A percentile compares a stretch with the other conserved stretches of the same genome.
Evolutionary conservation across 148 eudicot genomes (phyloP).

Genomic region (Fagopyrum tataricum): DNA sequence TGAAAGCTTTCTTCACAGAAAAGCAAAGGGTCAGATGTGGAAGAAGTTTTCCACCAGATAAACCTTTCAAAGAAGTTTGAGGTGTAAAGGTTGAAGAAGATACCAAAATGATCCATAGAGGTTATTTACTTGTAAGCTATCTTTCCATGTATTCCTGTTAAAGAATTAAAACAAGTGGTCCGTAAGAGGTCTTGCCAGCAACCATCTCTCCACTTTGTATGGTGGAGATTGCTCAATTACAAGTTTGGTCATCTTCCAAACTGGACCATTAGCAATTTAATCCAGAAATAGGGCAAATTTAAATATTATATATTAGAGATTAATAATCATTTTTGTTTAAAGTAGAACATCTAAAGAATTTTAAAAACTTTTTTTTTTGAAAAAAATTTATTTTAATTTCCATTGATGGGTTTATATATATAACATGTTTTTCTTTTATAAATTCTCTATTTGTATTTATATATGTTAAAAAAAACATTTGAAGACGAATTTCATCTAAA

Average conservation of each 20-base stretch:
- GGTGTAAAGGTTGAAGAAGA: conserved; percentile 12
- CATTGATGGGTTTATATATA: too few species aligned
- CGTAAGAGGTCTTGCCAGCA: conserved; percentile 1
- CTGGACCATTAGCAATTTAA: not conserved
- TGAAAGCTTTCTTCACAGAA: not conserved
- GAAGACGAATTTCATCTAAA: not conserved
- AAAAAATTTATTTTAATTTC: not conserved
- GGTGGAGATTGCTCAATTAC: not conserved
- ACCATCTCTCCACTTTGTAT: conserved; percentile 6
- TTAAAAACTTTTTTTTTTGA: not conserved
- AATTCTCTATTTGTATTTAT: not conserved
- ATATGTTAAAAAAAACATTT: not conserved
- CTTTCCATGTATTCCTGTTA: conserved; percentile 5
- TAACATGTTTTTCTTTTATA: not conserved
- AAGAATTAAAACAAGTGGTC: not conserved
- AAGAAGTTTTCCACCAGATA: not conserved
- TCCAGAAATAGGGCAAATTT: not conserved
- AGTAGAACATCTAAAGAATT: not conserved
- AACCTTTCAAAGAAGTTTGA: not conserved
- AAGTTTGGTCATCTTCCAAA: not conserved
- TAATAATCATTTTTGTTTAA: too few species aligned
- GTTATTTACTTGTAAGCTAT: conserved; percentile 6
- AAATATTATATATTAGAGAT: too few species aligned
- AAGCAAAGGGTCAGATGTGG: not conserved
- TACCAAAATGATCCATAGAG: conserved; percentile 8